phyloP scores from a whole-genome alignment of 495 filamentous ascomycete species.

The Neurospora sp. region DNA sequence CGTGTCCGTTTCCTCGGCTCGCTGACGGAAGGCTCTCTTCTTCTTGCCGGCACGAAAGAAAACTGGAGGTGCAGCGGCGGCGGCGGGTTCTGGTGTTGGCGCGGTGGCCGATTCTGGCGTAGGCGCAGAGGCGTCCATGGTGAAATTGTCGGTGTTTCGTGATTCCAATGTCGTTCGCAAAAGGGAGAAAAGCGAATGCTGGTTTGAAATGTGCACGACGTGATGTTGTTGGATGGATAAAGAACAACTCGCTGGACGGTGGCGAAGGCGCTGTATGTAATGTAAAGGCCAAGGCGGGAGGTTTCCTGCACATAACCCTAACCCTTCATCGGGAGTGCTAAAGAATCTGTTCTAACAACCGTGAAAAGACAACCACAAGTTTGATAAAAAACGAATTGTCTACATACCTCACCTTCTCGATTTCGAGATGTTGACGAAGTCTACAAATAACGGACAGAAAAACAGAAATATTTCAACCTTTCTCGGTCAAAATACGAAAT shows the following conservation, averaged over 20 bases:
- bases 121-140: neutral
- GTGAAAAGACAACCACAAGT: no score
- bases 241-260: neutral
- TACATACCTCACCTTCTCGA: no score
- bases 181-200: neutral
- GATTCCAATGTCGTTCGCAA: neutral
- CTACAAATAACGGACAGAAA: no score
- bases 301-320: neutral
- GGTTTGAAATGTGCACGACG: neutral
- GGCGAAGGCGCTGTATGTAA: neutral
- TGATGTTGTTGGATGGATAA: neutral
- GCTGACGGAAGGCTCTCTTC: constrained; percentile 62
- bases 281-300: neutral
- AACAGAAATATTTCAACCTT: no score
- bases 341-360: no score
- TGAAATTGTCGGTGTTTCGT: neutral
- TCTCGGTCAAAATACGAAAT: neutral
- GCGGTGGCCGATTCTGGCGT: neutral
- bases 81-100: constrained; percentile 7
- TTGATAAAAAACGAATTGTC: no score
- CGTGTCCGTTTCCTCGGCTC: constrained; percentile 25
- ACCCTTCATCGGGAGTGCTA: neutral
- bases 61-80: constrained; percentile 16
- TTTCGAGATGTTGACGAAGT: no score
- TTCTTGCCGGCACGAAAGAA: constrained; percentile 64